A percentile compares a stretch with the other conserved stretches of the same genome.
These are phyloP conservation scores for Phytophthora capsici DNA, from an alignment of 352 stramenopile genomes.

Conservation along the genomic window DNA sequence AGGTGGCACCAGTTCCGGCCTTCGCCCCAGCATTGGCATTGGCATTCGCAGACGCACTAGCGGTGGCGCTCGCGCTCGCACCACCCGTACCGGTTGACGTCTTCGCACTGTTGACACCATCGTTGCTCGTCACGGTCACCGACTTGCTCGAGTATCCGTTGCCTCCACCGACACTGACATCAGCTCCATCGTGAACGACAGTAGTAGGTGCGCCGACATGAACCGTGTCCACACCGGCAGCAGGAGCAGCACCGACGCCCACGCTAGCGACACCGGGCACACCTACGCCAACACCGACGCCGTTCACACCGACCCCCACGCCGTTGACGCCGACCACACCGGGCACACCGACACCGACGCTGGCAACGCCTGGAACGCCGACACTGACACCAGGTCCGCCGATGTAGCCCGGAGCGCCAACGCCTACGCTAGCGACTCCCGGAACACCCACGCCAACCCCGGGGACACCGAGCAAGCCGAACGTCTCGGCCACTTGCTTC, in stretches of 20 bases:
- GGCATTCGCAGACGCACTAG: slow-evolving; percentile 5
- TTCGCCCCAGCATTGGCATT: background rate
- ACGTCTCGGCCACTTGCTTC: slow-evolving; percentile 6
- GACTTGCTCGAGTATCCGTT: slow-evolving; percentile 15
- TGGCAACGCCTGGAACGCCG: background rate
- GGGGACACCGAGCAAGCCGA: background rate
- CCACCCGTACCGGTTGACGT: slow-evolving; percentile 4
- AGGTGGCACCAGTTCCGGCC: background rate
- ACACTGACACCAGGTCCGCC: background rate
- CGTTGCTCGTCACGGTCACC: slow-evolving; percentile 3
- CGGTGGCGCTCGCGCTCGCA: slow-evolving; percentile 2
- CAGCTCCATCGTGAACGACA: slow-evolving; percentile 8
- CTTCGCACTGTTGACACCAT: slow-evolving; percentile 5
- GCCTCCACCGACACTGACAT: slow-evolving; percentile 3
- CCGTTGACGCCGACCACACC: background rate
- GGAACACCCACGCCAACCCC: slow-evolving; percentile 1
- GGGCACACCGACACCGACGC: background rate
- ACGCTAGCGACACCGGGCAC: slow-evolving; percentile 1
- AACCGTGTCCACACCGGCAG: background rate
- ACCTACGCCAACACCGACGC: background rate
- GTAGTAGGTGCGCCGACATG: background rate
- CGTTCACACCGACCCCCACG: background rate
- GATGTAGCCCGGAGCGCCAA: background rate
- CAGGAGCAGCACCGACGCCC: background rate
- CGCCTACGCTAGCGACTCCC: background rate